These are phyloP conservation scores for Tylopilus sp. DNA, from an alignment of 1,284 basidiomycete genomes.

Conservation along the genomic window DNA sequence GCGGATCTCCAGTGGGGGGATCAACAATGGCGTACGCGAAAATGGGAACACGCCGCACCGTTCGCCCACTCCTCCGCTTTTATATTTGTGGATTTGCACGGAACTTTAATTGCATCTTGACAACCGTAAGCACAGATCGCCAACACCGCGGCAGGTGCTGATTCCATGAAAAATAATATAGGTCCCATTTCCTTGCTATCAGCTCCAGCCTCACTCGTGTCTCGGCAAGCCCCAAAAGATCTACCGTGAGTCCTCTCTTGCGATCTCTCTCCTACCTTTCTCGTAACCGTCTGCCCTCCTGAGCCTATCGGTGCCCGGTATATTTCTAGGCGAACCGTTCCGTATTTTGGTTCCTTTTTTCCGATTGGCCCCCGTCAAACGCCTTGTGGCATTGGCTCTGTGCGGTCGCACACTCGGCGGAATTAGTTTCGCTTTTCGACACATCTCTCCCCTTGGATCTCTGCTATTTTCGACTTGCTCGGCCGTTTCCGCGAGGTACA, in stretches of 20 bases:
- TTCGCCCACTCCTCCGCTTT: constrained; percentile 20
- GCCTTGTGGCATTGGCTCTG: constrained; percentile 33
- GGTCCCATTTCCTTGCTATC: constrained; percentile 31
- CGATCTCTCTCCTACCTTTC: constrained; percentile 32
- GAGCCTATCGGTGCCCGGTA: constrained; percentile 39
- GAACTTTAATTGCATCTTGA: constrained; percentile 32
- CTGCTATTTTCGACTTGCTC: constrained; percentile 25
- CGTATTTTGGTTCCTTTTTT: constrained; percentile 28
- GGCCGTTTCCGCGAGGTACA: constrained; percentile 35
- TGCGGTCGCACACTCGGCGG: constrained; percentile 31
- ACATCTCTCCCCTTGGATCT: constrained; percentile 26
- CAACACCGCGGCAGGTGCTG: constrained; percentile 30
- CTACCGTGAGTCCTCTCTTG: constrained; percentile 13
- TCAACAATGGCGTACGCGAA: constrained; percentile 17
- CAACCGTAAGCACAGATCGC: constrained; percentile 21
- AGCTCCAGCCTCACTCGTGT: constrained; percentile 26
- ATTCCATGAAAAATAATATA: constrained; percentile 30
- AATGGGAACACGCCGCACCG: constrained; percentile 12
- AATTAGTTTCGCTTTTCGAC: constrained; percentile 24
- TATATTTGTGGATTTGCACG: constrained; percentile 28
- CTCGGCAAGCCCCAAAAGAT: constrained; percentile 33
- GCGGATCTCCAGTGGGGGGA: not conserved
- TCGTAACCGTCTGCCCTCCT: constrained; percentile 30
- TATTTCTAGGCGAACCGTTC: constrained; percentile 37
- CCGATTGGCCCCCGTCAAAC: constrained; percentile 27